phyloP scores from a whole-genome alignment of 2,329 filamentous ascomycete species.

The Fusarium equiseti region DNA sequence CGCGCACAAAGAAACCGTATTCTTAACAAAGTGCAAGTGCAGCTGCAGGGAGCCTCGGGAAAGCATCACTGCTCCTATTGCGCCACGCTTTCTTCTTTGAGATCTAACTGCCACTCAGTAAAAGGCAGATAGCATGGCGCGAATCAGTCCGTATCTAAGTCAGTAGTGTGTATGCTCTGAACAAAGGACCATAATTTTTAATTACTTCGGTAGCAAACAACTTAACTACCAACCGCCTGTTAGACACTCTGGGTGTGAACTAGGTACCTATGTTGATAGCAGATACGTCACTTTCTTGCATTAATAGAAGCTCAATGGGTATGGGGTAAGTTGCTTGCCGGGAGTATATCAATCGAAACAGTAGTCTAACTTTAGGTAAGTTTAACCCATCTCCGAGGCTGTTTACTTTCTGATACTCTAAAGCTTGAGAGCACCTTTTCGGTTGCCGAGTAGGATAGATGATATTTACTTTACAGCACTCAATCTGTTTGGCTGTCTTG shows the following conservation, averaged over 20 bases:
- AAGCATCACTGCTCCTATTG: background rate
- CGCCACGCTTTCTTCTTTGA: background rate
- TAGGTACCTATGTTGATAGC: background rate
- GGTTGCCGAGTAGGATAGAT: background rate
- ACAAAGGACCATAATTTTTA: background rate
- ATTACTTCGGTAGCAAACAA: background rate
- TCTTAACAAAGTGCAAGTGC: background rate
- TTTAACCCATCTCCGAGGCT: background rate
- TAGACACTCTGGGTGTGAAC: background rate
- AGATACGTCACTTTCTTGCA: background rate
- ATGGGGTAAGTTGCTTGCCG: background rate
- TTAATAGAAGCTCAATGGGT: background rate
- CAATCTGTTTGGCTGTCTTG: background rate
- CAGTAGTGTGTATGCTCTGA: background rate
- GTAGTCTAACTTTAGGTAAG: background rate
- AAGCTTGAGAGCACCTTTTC: background rate
- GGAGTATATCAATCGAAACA: background rate
- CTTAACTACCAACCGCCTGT: background rate
- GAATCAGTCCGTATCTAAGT: background rate
- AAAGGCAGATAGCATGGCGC: background rate
- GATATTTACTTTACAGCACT: background rate
- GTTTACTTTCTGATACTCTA: background rate
- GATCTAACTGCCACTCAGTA: background rate
- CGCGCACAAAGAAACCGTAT: background rate
- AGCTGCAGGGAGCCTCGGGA: background rate